A percentile compares a stretch with the other conserved stretches of the same genome.
Evolutionary conservation across 2,329 filamentous ascomycete species (phyloP).

Genomic region (Penicillium decumbens): DNA sequence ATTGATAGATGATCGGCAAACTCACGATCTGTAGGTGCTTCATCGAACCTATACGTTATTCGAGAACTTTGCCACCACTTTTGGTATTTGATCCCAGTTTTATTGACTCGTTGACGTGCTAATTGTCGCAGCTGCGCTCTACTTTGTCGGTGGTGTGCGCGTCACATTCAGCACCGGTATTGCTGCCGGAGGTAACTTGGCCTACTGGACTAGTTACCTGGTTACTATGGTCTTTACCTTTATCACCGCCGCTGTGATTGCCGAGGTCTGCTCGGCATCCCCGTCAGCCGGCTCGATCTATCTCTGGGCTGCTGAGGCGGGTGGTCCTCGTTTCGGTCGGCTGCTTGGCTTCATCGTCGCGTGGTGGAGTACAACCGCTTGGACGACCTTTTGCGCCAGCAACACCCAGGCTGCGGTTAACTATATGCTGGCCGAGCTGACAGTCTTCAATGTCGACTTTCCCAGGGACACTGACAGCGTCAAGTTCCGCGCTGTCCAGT

Average conservation of each 20-base stretch:
- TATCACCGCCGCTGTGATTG: conserved; percentile 58
- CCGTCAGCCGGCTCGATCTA: conserved; percentile 58
- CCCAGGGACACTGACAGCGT: conserved; percentile 50
- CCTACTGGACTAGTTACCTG: conserved; percentile 60
- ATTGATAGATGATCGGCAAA: neutral
- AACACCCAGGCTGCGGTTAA: conserved; percentile 51
- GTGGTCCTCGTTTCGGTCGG: conserved; percentile 52
- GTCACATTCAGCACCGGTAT: conserved; percentile 61
- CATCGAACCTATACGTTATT: conserved; percentile 55
- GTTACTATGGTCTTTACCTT: conserved; percentile 58
- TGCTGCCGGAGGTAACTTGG: conserved; percentile 56
- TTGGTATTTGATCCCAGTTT: conserved; percentile 41
- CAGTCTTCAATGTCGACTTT: conserved; percentile 54
- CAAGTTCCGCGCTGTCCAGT: conserved; percentile 58
- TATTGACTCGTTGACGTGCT: neutral
- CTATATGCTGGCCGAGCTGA: conserved; percentile 55
- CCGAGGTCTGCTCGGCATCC: conserved; percentile 57
- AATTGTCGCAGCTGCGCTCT: conserved; percentile 50
- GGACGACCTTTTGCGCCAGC: conserved; percentile 56
- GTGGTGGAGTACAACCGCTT: conserved; percentile 60
- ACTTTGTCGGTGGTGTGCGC: conserved; percentile 57
- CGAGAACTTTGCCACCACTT: conserved; percentile 58
- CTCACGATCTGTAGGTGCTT: conserved; percentile 43
- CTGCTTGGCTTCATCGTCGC: conserved; percentile 59
- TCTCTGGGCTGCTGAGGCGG: conserved; percentile 58